These are phyloP conservation scores for Tylopilus intermedius DNA, from an alignment of 768 basidiomycete species.

Conservation along the genomic window DNA sequence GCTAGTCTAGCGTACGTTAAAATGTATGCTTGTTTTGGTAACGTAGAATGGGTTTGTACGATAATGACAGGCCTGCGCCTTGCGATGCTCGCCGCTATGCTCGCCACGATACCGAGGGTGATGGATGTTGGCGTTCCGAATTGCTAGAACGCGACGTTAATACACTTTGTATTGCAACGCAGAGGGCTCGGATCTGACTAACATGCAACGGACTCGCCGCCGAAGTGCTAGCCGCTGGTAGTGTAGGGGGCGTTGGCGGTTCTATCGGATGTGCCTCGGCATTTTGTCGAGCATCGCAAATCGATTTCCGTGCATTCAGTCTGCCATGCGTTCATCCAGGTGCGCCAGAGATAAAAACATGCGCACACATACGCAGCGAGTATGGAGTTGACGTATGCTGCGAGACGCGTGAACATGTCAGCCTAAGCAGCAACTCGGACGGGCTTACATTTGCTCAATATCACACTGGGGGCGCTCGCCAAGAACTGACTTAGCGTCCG, in stretches of 20 bases:
- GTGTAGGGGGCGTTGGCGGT: conserved; percentile 6
- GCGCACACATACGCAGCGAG: conserved; percentile 15
- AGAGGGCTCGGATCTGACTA: no score
- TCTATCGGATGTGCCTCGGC: not conserved
- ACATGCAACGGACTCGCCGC: no score
- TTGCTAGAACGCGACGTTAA: no score
- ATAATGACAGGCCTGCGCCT: no score
- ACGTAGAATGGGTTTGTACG: no score
- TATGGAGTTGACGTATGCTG: conserved; percentile 23
- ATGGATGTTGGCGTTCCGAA: no score
- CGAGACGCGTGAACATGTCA: not conserved
- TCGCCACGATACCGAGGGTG: no score
- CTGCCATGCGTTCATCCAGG: not conserved
- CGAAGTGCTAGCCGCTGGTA: not conserved
- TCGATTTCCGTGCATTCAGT: conserved; percentile 8
- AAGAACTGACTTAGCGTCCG: not conserved
- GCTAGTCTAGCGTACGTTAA: not conserved
- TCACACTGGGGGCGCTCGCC: conserved; percentile 4
- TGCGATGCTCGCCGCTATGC: no score
- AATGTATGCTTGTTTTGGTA: no score
- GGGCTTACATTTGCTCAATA: conserved; percentile 14
- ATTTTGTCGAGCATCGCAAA: conserved; percentile 10
- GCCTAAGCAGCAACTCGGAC: not conserved
- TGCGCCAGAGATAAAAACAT: not conserved
- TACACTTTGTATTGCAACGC: no score